Conservation (phyloP, 2,329 filamentous ascomycete species). For the Rutstroemia sp. region DNA sequence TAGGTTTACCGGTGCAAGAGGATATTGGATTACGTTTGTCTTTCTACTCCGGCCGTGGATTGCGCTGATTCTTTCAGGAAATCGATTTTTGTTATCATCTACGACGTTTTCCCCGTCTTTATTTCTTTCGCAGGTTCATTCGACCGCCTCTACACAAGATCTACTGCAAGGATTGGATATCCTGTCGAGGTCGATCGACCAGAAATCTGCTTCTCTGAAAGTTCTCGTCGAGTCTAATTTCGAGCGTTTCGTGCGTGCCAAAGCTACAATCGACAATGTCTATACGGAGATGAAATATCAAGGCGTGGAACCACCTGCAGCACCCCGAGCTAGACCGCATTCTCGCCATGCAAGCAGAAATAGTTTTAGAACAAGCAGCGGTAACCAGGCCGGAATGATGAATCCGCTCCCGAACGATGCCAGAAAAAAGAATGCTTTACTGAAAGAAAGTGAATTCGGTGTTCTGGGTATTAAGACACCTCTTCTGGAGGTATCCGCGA, state of each 20-base stretch:
- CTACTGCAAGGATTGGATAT: slow-evolving; percentile 77
- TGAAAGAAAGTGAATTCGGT: slow-evolving; percentile 89
- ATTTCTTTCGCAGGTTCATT: slow-evolving; percentile 89
- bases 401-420: slow-evolving; percentile 39
- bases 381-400: slow-evolving; percentile 25
- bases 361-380: slow-evolving; percentile 34
- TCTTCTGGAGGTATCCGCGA: slow-evolving; percentile 81
- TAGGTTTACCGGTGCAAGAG: slow-evolving; percentile 77
- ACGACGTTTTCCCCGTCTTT: slow-evolving; percentile 90
- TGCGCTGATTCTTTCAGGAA: slow-evolving; percentile 45
- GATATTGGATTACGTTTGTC: slow-evolving; percentile 66
- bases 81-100: slow-evolving; percentile 90
- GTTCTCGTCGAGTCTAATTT: slow-evolving; percentile 97
- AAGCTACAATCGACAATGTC: slow-evolving; percentile 96
- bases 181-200: slow-evolving; percentile 86
- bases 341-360: slow-evolving; percentile 31
- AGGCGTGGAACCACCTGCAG: slow-evolving; percentile 44
- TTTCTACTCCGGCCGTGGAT: neutral
- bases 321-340: slow-evolving; percentile 31
- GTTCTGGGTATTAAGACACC: slow-evolving; percentile 82
- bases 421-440: slow-evolving; percentile 78
- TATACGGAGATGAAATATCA: slow-evolving; percentile 94
- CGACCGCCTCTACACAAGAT: slow-evolving; percentile 72
- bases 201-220: slow-evolving; percentile 95
- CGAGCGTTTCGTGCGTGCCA: slow-evolving; percentile 93